These are phyloP conservation scores for Euphorbia peplus DNA, from an alignment of 345 rosid genomes.

Conservation along the genomic window DNA sequence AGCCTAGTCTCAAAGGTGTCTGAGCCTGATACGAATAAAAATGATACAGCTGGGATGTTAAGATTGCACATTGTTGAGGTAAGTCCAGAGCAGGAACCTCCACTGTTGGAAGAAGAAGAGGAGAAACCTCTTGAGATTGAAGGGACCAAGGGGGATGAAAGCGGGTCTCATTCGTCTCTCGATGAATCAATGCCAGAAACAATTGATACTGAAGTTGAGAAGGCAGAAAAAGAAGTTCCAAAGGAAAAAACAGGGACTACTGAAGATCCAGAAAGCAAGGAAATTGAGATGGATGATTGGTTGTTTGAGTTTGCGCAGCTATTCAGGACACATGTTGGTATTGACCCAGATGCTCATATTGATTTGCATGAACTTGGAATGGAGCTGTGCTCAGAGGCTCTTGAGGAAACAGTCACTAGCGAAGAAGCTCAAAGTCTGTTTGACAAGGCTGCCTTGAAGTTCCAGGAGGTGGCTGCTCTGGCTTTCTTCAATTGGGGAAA, in stretches of 20 bases:
- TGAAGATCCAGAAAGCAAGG: slow-evolving; percentile 75
- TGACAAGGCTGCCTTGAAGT: slow-evolving; percentile 88
- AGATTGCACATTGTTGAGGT: slow-evolving; percentile 91
- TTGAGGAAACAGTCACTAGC: slow-evolving; percentile 91
- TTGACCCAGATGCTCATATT: slow-evolving; percentile 94
- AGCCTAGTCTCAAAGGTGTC: slow-evolving; percentile 50
- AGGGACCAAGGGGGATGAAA: slow-evolving; percentile 58
- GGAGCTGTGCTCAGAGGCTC: slow-evolving; percentile 97
- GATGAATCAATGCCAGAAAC: slow-evolving; percentile 46
- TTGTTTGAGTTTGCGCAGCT: slow-evolving; percentile 94
- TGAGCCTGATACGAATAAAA: slow-evolving; percentile 56
- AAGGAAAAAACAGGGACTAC: slow-evolving; percentile 51
- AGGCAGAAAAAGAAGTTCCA: slow-evolving; percentile 43
- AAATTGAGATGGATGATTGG: slow-evolving; percentile 98
- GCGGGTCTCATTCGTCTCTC: slow-evolving; percentile 44
- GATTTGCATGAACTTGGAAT: slow-evolving; percentile 95
- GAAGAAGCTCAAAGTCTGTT: slow-evolving; percentile 85
- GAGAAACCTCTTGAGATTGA: slow-evolving; percentile 58
- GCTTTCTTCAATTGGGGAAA: slow-evolving; percentile 99
- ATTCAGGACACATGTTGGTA: slow-evolving; percentile 81
- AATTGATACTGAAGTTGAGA: slow-evolving; percentile 47
- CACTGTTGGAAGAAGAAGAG: slow-evolving; percentile 64
- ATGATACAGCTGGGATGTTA: slow-evolving; percentile 59
- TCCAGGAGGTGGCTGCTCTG: slow-evolving; percentile 96
- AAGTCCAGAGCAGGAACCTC: slow-evolving; percentile 87